Percentiles rank a stretch among this genome's conserved stretches.
Conservation (phyloP, 163 green algal genomes). For the Coccomyxa subellipsoidea region DNA sequence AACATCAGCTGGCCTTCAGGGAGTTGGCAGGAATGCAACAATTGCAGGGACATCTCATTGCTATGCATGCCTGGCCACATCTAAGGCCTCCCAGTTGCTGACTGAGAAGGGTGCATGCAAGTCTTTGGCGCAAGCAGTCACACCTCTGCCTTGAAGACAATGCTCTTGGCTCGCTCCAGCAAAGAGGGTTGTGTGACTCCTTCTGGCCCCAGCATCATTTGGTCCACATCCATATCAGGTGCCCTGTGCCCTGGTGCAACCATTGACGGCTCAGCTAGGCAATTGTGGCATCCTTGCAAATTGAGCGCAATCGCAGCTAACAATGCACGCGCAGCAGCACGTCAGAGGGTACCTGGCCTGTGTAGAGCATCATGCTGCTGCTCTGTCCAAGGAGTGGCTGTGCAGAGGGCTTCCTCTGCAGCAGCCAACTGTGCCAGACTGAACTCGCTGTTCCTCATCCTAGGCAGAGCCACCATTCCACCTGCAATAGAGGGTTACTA, state of each 20-base stretch:
- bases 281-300: too few relatives aligned
- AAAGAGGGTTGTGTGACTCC: neutral
- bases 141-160: neutral
- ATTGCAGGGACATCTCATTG: too few relatives aligned
- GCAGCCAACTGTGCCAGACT: neutral
- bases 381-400: neutral
- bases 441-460: neutral
- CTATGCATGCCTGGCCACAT: too few relatives aligned
- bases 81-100: neutral
- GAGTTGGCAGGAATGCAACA: too few relatives aligned
- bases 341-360: neutral
- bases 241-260: too few relatives aligned
- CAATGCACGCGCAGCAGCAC: neutral
- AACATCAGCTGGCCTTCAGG: too few relatives aligned
- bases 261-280: too few relatives aligned
- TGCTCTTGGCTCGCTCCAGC: neutral
- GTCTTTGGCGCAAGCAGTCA: neutral
- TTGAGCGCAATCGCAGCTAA: too few relatives aligned
- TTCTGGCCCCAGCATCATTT: neutral
- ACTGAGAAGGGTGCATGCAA: neutral
- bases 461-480: neutral
- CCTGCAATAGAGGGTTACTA: neutral
- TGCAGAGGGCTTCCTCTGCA: neutral
- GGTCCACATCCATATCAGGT: neutral
- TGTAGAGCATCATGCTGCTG: neutral